phyloP scores from a whole-genome alignment of 2,329 filamentous ascomycete species.

The Fonsecaea pugnacius region DNA sequence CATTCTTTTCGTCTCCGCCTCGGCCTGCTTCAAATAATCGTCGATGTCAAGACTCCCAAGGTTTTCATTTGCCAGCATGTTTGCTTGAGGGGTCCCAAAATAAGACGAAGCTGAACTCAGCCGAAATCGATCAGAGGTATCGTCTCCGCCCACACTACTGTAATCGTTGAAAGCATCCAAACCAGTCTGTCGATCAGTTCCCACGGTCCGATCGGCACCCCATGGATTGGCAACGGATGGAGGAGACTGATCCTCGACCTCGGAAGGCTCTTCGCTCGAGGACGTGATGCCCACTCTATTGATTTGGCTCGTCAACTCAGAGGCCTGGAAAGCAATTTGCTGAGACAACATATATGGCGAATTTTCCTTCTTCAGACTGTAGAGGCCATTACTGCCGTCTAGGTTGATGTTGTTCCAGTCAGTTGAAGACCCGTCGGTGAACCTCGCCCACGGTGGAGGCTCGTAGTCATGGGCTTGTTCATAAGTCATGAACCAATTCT shows the following conservation, averaged over 20 bases:
- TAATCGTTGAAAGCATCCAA: slow-evolving; percentile 41
- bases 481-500: slow-evolving; percentile 50
- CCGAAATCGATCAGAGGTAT: slow-evolving; percentile 49
- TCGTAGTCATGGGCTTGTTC: slow-evolving; percentile 45
- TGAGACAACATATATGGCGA: slow-evolving; percentile 41
- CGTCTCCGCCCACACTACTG: slow-evolving; percentile 44
- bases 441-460: slow-evolving; percentile 27
- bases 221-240: slow-evolving; percentile 21
- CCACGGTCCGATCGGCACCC: slow-evolving; percentile 22
- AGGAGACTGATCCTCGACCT: slow-evolving; percentile 50
- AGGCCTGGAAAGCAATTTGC: slow-evolving; percentile 21
- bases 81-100: slow-evolving; percentile 48
- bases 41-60: slow-evolving; percentile 50
- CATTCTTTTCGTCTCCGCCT: slow-evolving; percentile 35
- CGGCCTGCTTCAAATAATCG: slow-evolving; percentile 46
- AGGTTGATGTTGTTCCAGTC: slow-evolving; percentile 56
- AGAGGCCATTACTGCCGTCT: slow-evolving; percentile 12
- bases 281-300: slow-evolving; percentile 45
- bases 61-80: slow-evolving; percentile 47
- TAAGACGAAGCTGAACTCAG: slow-evolving; percentile 51
- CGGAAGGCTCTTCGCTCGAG: slow-evolving; percentile 56
- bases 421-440: slow-evolving; percentile 38
- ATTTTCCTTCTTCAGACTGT: slow-evolving; percentile 21
- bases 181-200: slow-evolving; percentile 37
- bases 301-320: slow-evolving; percentile 28